A percentile compares a stretch with the other conserved stretches of the same genome.
phyloP scores from a whole-genome alignment of 768 basidiomycete genomes.

The Coprinellus micaceus region DNA sequence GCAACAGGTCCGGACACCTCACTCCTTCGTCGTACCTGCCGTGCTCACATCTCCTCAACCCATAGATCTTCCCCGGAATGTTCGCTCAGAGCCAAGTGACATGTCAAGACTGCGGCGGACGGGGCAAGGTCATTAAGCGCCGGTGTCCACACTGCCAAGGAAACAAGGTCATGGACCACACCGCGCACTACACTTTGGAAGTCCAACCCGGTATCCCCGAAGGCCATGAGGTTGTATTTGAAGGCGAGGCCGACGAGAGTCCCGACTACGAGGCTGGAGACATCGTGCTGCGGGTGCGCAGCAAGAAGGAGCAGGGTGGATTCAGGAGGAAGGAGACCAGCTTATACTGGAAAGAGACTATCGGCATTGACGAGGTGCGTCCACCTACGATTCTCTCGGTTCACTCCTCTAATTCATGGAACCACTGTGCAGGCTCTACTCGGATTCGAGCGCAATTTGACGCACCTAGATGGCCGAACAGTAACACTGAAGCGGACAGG shows the following conservation, averaged over 20 bases:
- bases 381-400: background rate
- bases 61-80: conserved; percentile 94
- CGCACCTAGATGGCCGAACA: conserved; percentile 85
- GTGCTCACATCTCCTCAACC: background rate
- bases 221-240: conserved; percentile 87
- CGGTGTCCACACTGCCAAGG: conserved; percentile 82
- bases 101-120: conserved; percentile 82
- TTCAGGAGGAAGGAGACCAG: conserved; percentile 89
- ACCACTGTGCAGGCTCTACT: conserved; percentile 68
- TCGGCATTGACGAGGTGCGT: conserved; percentile 84
- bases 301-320: conserved; percentile 69
- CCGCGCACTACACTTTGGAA: conserved; percentile 81
- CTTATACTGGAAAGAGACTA: conserved; percentile 88
- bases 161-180: conserved; percentile 75
- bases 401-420: background rate
- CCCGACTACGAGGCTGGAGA: conserved; percentile 97
- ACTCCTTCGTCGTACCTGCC: too few species aligned
- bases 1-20: conserved; percentile 61
- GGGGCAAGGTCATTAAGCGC: conserved; percentile 73
- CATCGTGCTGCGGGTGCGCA: conserved; percentile 81
- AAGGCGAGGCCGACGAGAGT: conserved; percentile 95
- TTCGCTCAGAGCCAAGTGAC: conserved; percentile 82
- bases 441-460: conserved; percentile 90
- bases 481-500: conserved; percentile 67
- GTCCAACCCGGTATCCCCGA: conserved; percentile 88